A percentile compares a stretch with the other conserved stretches of the same genome.
Conservation (phyloP, 345 rosid genomes). For the Anastatica hierochuntica region DNA sequence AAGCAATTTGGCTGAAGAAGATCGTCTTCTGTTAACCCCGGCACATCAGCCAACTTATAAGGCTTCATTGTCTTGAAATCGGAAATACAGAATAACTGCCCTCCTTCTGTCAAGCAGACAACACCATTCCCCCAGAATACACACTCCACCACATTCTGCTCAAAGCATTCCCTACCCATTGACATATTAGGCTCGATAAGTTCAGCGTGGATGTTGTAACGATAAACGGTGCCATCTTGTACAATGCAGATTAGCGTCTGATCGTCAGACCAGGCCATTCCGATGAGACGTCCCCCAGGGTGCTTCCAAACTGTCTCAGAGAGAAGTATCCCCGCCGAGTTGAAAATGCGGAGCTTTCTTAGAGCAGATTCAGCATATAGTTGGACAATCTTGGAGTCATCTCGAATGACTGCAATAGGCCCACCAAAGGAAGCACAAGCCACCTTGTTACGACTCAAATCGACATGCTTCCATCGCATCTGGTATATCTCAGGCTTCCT, state of each 20-base stretch:
- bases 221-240: constrained; percentile 84
- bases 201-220: constrained; percentile 73
- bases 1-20: constrained; percentile 42
- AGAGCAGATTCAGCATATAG: constrained; percentile 95
- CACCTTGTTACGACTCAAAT: constrained; percentile 75
- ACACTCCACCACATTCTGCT: constrained; percentile 85
- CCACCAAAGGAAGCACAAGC: constrained; percentile 95
- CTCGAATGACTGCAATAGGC: constrained; percentile 88
- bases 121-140: constrained; percentile 90
- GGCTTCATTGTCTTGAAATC: constrained; percentile 66
- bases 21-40: constrained; percentile 43
- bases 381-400: constrained; percentile 97
- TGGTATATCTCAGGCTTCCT: constrained; percentile 83
- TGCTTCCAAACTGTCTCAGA: constrained; percentile 87
- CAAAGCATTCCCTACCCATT: constrained; percentile 75
- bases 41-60: constrained; percentile 44
- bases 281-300: constrained; percentile 86
- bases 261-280: constrained; percentile 94
- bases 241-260: constrained; percentile 72
- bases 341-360: constrained; percentile 88
- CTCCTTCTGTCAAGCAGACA: constrained; percentile 78
- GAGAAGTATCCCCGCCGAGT: constrained; percentile 69
- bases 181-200: constrained; percentile 60
- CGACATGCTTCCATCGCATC: constrained; percentile 85
- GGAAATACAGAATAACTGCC: constrained; percentile 48